Evolutionary conservation across 2,329 filamentous ascomycete species (phyloP), one percentile per base, ranked within the genome.

Genomic region (Rhinocladiella mackenziei): DNA sequence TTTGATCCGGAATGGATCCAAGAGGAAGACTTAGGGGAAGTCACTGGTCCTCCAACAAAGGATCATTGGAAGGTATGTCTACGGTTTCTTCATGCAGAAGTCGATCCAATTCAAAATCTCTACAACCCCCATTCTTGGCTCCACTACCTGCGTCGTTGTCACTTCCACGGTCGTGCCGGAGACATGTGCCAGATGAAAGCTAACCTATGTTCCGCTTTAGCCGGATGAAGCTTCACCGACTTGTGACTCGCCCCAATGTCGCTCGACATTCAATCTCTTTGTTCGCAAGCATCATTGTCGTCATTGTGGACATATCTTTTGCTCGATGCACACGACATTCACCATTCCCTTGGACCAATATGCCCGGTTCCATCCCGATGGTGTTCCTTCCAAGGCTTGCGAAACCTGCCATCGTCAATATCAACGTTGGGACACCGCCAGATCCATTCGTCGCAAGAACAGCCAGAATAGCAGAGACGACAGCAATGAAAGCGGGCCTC

Each of bases 231-330:
- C 75, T 50, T 75, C 76, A 41, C 59, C 67, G 31, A 70, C 66
- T 50, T 83, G 80, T 64, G 75, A 76, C 58, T 74, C 73, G 7
- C 70, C 73, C 3, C 71, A 74, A 45, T 83, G 80, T 63, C 71
- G 73, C 37, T 72, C 72, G 30, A 69, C 72, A 14, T 83, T 83
- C 59, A 73, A 75, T 32, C 70, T 81, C 58, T 78, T 80, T 63
- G 70, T 75, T 38, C 77, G 80, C 38, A 77, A 78, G 45, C 80
- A 83, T 58, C 80, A 83, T 63, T 83, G 80, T 63, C 76, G 80
- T 45, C 78, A 80, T 56, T 83, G 80, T 55, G 80, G 80, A 31
- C 75, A 80, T 56, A 75, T 83, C 56, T 82, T 81, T 60, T 83
- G 80, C 65, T 71, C 73, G 48, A 68, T 72, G 23, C 79, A 83